Conservation (phyloP, 306 rosid genomes). For the Oemleria cerasiformis region DNA sequence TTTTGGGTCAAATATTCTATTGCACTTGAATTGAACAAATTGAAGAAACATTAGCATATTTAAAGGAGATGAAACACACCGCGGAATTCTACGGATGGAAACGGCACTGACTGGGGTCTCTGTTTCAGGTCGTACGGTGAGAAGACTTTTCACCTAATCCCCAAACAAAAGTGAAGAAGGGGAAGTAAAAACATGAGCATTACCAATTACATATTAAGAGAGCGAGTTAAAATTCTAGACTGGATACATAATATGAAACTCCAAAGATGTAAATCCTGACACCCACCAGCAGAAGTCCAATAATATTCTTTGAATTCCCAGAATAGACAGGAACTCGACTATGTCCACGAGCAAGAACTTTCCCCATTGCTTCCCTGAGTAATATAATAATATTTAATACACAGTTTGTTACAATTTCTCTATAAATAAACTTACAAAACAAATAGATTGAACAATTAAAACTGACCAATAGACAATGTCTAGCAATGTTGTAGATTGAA, state of each 20-base stretch:
- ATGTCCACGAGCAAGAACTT: conserved; percentile 94
- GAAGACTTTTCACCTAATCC: conserved; percentile 88
- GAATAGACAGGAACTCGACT: conserved; percentile 97
- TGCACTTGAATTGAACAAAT: conserved; percentile 10
- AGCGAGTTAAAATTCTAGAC: background rate
- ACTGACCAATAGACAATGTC: background rate
- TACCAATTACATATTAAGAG: background rate
- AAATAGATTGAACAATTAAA: background rate
- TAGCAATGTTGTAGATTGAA: background rate
- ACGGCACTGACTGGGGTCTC: conserved; percentile 96
- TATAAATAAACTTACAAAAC: background rate
- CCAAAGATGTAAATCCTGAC: conserved; percentile 10
- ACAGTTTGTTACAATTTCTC: background rate
- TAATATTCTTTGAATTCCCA: conserved; percentile 83
- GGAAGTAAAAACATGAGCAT: conserved; percentile 13
- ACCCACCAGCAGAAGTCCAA: conserved; percentile 88
- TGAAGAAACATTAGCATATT: conserved; percentile 8
- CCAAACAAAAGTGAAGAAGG: conserved; percentile 13
- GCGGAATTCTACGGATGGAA: conserved; percentile 86
- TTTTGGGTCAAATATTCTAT: too few species aligned
- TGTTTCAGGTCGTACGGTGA: conserved; percentile 94
- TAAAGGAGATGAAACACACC: conserved; percentile 47
- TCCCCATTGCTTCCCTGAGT: conserved; percentile 98
- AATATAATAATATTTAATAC: background rate
- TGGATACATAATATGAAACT: background rate